Conservation (phyloP, 495 filamentous ascomycete species). For the Pseudevernia furfuracea region DNA sequence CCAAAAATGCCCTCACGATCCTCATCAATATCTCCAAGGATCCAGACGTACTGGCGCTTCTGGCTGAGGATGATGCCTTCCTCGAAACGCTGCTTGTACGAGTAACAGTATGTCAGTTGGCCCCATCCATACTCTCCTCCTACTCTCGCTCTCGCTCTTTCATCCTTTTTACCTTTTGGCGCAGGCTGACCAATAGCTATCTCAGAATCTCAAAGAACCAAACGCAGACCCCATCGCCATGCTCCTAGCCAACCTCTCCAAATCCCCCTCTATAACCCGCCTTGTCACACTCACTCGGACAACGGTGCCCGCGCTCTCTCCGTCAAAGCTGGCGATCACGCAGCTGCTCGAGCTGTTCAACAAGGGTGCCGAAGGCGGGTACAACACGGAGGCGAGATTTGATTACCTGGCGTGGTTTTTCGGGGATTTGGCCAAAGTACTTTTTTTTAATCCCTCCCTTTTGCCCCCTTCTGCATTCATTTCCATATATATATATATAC, state of each 20-base stretch:
- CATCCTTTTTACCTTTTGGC: not conserved
- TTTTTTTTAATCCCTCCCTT: not conserved
- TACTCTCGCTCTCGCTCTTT: not conserved
- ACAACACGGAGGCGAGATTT: conserved; percentile 81
- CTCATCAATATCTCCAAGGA: conserved; percentile 86
- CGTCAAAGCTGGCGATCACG: conserved; percentile 64
- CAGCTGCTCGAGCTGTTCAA: conserved; percentile 95
- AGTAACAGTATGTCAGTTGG: conserved; percentile 59
- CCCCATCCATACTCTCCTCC: not conserved
- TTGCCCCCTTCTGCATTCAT: too few relatives aligned
- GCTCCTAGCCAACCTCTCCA: conserved; percentile 86
- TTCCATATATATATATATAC: not conserved
- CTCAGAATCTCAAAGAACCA: conserved; percentile 52
- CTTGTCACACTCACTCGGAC: conserved; percentile 57
- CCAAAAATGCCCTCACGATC: conserved; percentile 86
- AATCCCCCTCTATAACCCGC: conserved; percentile 62
- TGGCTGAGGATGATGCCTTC: conserved; percentile 76
- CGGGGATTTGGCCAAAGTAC: conserved; percentile 75
- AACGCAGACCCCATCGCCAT: conserved; percentile 82
- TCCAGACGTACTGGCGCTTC: conserved; percentile 56
- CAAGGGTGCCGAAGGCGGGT: conserved; percentile 68
- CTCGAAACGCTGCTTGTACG: conserved; percentile 62
- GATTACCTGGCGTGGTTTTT: conserved; percentile 92
- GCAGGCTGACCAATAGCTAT: not conserved
- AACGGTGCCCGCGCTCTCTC: conserved; percentile 52